phyloP scores from a whole-genome alignment of 768 basidiomycete genomes.

The Dioszegia crocea region DNA sequence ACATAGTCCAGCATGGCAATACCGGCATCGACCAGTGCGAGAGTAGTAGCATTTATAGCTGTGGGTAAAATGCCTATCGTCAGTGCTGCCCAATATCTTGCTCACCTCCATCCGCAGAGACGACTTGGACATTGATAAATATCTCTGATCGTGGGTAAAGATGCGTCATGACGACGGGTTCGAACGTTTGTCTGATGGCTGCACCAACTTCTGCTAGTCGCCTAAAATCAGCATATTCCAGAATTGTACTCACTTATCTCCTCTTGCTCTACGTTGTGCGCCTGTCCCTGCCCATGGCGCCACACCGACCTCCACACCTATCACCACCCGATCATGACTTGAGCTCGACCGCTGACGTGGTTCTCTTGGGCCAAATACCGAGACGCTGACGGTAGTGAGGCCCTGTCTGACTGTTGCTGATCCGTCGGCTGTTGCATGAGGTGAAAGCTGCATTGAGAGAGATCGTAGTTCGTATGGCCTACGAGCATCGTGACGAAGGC shows the following conservation, averaged over 20 bases:
- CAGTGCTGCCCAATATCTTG: background rate
- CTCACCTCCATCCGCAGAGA: conserved; percentile 80
- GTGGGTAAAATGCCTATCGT: conserved; percentile 69
- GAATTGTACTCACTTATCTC: conserved; percentile 72
- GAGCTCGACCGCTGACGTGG: conserved; percentile 73
- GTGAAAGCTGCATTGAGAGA: conserved; percentile 70
- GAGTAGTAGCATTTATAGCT: conserved; percentile 89
- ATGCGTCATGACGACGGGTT: conserved; percentile 83
- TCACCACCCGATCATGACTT: conserved; percentile 76
- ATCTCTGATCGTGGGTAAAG: conserved; percentile 93
- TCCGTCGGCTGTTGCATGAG: conserved; percentile 72
- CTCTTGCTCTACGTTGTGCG: conserved; percentile 68
- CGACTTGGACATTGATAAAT: conserved; percentile 85
- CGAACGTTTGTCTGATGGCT: conserved; percentile 88
- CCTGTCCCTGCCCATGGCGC: conserved; percentile 76
- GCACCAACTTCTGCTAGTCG: conserved; percentile 81
- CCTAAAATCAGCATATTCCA: conserved; percentile 52
- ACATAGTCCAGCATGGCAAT: conserved; percentile 87
- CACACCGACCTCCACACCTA: conserved; percentile 84
- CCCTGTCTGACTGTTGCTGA: conserved; percentile 80
- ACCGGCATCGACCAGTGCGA: conserved; percentile 84
- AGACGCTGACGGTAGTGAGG: conserved; percentile 78
- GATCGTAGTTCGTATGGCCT: conserved; percentile 87
- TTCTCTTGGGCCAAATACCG: conserved; percentile 90
- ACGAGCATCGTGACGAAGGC: conserved; percentile 83